phyloP scores from a whole-genome alignment of 345 rosid species.

The Iberis pinnata region DNA sequence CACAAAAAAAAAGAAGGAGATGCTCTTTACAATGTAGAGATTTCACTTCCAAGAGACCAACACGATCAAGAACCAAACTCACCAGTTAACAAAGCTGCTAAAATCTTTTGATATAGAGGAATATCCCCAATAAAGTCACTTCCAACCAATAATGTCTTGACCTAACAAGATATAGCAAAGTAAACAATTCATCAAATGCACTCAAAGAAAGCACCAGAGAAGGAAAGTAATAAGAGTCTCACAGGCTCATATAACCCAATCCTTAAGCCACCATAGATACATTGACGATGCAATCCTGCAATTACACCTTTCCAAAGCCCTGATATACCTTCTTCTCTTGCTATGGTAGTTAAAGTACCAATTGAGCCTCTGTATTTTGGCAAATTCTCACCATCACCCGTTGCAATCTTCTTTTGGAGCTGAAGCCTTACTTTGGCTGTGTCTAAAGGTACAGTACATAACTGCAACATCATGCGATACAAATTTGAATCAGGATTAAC shows the following conservation, averaged over 20 bases:
- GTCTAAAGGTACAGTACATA: slow-evolving; percentile 84
- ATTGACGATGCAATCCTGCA: slow-evolving; percentile 91
- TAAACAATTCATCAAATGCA: neutral
- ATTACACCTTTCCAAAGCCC: slow-evolving; percentile 91
- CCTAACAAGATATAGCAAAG: slow-evolving; percentile 43
- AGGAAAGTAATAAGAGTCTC: slow-evolving; percentile 25
- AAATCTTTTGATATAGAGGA: slow-evolving; percentile 72
- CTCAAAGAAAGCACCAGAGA: neutral
- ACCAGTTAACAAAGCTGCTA: slow-evolving; percentile 92
- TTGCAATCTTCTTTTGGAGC: slow-evolving; percentile 62
- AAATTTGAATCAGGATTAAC: neutral
- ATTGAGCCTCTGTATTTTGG: slow-evolving; percentile 58
- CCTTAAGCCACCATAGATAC: slow-evolving; percentile 84
- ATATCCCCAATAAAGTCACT: slow-evolving; percentile 68
- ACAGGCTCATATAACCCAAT: slow-evolving; percentile 91
- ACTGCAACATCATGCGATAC: slow-evolving; percentile 37
- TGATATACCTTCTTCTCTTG: slow-evolving; percentile 66
- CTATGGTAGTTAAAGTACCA: slow-evolving; percentile 45
- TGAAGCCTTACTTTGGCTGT: slow-evolving; percentile 97
- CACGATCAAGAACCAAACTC: slow-evolving; percentile 24
- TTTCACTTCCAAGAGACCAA: slow-evolving; percentile 13
- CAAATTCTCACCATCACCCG: slow-evolving; percentile 41
- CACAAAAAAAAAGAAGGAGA: neutral
- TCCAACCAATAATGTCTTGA: slow-evolving; percentile 78
- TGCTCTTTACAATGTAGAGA: neutral